Percentiles rank a stretch among this genome's conserved stretches.
phyloP scores from a whole-genome alignment of 345 rosid species.

The Dimocarpus longan region DNA sequence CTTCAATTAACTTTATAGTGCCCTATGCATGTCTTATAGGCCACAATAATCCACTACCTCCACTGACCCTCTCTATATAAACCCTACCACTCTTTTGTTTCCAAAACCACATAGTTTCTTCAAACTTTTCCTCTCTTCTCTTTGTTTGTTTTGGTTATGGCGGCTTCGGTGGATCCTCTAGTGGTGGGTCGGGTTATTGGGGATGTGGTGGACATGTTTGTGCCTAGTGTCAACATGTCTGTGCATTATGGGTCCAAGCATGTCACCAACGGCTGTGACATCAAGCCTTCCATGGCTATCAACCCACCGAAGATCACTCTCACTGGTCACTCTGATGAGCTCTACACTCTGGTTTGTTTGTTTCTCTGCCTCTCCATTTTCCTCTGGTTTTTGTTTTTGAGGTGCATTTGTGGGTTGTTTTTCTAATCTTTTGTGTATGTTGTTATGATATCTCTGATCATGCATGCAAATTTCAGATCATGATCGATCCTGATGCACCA shows the following conservation, averaged over 20 bases:
- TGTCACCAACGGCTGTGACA: conserved; percentile 76
- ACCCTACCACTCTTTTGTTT: conserved; percentile 25
- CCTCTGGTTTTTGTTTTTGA: not conserved
- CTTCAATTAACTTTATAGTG: conserved; percentile 38
- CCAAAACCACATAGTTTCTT: conserved; percentile 5
- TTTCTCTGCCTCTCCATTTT: not conserved
- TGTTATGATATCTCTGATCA: not conserved
- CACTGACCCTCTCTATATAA: conserved; percentile 25
- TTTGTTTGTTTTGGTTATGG: conserved; percentile 36
- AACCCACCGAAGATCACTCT: conserved; percentile 64
- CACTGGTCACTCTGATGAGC: conserved; percentile 59
- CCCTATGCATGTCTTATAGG: conserved; percentile 69
- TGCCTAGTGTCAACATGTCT: conserved; percentile 61
- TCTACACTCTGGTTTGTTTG: conserved; percentile 62
- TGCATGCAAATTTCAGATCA: conserved; percentile 49
- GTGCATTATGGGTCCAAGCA: conserved; percentile 72
- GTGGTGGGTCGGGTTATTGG: conserved; percentile 88
- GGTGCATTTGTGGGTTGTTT: conserved; percentile 6
- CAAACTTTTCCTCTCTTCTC: not conserved
- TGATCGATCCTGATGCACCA: conserved; percentile 96
- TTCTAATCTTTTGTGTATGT: not conserved
- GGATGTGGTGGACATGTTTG: conserved; percentile 84
- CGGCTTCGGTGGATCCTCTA: conserved; percentile 75
- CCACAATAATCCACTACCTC: conserved; percentile 42
- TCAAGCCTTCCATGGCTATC: conserved; percentile 72